Evolutionary conservation across 345 rosid genomes (phyloP).

Genomic region (Mangifera indica): DNA sequence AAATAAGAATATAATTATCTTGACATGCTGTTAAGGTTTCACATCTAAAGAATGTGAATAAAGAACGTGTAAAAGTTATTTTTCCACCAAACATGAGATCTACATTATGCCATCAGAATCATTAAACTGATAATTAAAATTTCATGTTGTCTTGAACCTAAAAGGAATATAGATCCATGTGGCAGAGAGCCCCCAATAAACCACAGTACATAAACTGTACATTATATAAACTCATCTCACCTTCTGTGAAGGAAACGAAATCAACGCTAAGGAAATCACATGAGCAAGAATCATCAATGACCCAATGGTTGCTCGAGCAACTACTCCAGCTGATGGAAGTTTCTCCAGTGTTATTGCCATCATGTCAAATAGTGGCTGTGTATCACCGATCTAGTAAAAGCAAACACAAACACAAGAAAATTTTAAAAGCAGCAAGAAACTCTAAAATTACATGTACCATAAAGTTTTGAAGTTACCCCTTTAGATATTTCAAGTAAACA

Average conservation of each 20-base stretch:
- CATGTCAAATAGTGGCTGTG: slow-evolving; percentile 63
- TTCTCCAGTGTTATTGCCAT: slow-evolving; percentile 86
- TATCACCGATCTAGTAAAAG: slow-evolving; percentile 51
- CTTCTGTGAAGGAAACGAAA: slow-evolving; percentile 60
- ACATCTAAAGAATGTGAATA: no score
- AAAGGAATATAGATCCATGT: not conserved
- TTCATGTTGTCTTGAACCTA: not conserved
- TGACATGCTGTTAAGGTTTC: no score
- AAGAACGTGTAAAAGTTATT: no score
- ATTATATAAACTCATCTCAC: slow-evolving; percentile 29
- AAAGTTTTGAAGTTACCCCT: slow-evolving; percentile 51
- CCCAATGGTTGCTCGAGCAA: slow-evolving; percentile 73
- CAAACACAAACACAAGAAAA: slow-evolving; percentile 14
- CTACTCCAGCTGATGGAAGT: slow-evolving; percentile 71
- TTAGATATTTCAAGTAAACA: slow-evolving; percentile 86
- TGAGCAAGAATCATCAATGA: slow-evolving; percentile 82
- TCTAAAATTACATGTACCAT: slow-evolving; percentile 6
- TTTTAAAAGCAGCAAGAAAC: slow-evolving; percentile 2
- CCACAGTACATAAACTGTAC: not conserved
- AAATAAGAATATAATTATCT: not conserved
- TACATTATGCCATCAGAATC: no score
- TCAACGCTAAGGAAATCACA: slow-evolving; percentile 60
- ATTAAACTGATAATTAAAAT: not conserved
- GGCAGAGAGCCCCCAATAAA: not conserved
- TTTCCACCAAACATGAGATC: no score